Evolutionary conservation across 228 moss, liverwort and hornwort species (phyloP).

Genomic region (Sphagnum magellanicum): DNA sequence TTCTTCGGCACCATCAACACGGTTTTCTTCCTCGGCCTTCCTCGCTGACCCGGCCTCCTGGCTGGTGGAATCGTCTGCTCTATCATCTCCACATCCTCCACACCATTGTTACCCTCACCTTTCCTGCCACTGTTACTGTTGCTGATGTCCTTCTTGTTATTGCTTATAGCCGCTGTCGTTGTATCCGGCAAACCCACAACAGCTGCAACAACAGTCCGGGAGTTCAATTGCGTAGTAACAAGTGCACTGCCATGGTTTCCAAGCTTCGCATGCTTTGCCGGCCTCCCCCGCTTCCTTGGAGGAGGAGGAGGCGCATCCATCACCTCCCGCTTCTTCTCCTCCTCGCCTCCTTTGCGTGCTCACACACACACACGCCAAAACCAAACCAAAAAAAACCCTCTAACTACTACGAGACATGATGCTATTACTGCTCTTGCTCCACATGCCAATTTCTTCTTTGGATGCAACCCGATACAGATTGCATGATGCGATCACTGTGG

Average conservation of each 20-base stretch:
- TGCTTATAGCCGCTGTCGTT: background rate
- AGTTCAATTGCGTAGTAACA: background rate
- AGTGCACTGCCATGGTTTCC: slow-evolving; percentile 15
- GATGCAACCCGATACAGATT: too few relatives aligned
- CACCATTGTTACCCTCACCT: background rate
- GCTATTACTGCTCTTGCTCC: too few relatives aligned
- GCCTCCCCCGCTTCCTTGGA: slow-evolving; percentile 94
- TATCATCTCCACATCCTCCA: background rate
- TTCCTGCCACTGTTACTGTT: too few relatives aligned
- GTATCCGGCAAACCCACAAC: background rate
- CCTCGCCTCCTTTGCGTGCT: too few relatives aligned
- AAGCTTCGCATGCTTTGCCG: slow-evolving; percentile 90
- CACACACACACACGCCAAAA: too few relatives aligned
- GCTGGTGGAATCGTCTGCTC: background rate
- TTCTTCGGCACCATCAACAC: slow-evolving; percentile 29
- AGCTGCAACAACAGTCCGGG: background rate
- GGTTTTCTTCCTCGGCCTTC: slow-evolving; percentile 36
- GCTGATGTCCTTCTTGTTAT: too few relatives aligned
- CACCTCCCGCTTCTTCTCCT: slow-evolving; percentile 8
- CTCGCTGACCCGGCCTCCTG: background rate
- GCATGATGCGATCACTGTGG: too few relatives aligned
- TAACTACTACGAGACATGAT: too few relatives aligned
- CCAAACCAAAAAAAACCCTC: too few relatives aligned
- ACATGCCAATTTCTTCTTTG: too few relatives aligned
- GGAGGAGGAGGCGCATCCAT: slow-evolving; percentile 85